Evolutionary conservation across 768 basidiomycete genomes (phyloP).

Genomic region (Rossbeevera mucosa): DNA sequence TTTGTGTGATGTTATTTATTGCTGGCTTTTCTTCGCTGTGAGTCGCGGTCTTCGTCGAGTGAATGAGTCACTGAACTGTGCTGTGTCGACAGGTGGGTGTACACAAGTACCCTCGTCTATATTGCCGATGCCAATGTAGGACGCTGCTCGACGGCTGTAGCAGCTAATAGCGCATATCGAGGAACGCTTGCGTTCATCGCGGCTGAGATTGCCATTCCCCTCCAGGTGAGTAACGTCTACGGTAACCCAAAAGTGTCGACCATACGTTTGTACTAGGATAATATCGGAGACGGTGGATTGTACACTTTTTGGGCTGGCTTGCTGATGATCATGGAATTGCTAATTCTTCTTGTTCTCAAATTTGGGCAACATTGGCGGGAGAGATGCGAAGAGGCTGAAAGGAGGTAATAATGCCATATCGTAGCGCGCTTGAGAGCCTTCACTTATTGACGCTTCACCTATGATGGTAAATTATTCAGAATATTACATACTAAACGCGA

Average conservation of each 20-base stretch:
- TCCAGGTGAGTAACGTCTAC: conserved; percentile 38
- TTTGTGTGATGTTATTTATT: conserved; percentile 70
- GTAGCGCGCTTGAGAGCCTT: not conserved
- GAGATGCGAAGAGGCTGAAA: conserved; percentile 43
- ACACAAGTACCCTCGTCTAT: conserved; percentile 71
- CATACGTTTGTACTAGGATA: conserved; percentile 9
- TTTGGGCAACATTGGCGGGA: conserved; percentile 61
- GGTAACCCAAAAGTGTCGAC: not conserved
- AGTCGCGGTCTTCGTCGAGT: not conserved
- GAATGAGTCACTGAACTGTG: not conserved
- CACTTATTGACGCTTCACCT: not conserved
- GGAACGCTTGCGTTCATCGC: conserved; percentile 65
- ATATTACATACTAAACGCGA: not conserved
- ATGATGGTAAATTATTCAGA: conserved; percentile 3
- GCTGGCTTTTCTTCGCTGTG: conserved; percentile 57
- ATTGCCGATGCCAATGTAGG: conserved; percentile 85
- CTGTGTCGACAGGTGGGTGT: conserved; percentile 42
- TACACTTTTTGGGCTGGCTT: conserved; percentile 46
- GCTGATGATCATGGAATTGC: conserved; percentile 45
- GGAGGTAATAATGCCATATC: conserved; percentile 3
- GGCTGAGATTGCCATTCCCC: conserved; percentile 72
- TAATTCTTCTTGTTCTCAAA: conserved; percentile 55
- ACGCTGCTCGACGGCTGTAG: conserved; percentile 71
- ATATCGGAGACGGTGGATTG: conserved; percentile 28
- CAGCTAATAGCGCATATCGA: conserved; percentile 71